Base-by-base conservation (phyloP, 768 basidiomycete species). In the Xerocomellus amylosporus region DNA sequence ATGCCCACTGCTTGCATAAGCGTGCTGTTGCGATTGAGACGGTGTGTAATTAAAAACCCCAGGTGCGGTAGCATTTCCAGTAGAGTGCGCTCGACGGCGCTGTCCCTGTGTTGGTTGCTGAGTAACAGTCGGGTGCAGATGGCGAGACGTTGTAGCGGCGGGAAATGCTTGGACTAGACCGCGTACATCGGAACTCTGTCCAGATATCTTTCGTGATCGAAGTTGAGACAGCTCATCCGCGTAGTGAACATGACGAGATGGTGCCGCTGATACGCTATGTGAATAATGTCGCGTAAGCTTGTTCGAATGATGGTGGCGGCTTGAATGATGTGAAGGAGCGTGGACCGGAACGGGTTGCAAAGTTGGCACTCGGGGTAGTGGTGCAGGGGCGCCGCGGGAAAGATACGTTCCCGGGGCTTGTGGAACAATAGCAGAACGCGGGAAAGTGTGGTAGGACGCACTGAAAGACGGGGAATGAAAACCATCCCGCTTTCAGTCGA, bases 181-280 rank as follows among this genome's bases (percentile, higher is more conserved):
- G 4, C 41, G 43, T 1, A 9, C 39, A n/a, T 26, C 59, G 5
- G 46, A 51, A 40, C 45, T 51, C 54, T 46, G 58, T 20, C 46
- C n/a, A 22, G 58, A 51, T 19, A 28, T 40, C 31, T 57, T 47
- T 37, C 59, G 59, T 37, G 57, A 53, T 8, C 56, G 58, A 22
- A 54, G 17, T 17, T 49, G 55, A n/a, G 48, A 19, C 12, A 8
- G 36, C 9, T 56, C 48, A 39, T 71, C 56, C 30, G 54, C 53
- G 20, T 65, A 70, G 38, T 71, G 67, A 36, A 71, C 64, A 50
- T 59, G 65, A 19, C 66, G 64, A 26, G 62, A 53, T 36, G 58
- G 44, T 13, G 40, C 51, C 26, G 52, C 63, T 10, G 67, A 61
- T 20, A 63, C 19, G 15, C 50, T 59, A 4, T 13, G 51, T 14